These are phyloP conservation scores for Peronospora farinosa DNA, from an alignment of 352 stramenopile species.

Conservation along the genomic window DNA sequence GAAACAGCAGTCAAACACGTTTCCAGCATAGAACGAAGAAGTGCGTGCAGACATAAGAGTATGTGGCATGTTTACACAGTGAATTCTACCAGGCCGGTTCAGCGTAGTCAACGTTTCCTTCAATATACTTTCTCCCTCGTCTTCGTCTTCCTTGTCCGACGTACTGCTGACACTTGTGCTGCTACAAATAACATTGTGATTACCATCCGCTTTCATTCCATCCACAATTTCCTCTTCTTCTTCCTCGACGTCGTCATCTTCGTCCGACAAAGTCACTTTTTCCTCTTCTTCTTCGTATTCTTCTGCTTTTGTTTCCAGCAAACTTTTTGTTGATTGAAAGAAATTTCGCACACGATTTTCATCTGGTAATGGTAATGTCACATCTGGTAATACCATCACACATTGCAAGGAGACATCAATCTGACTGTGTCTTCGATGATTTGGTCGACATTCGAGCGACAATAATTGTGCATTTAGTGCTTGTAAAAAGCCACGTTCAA, in stretches of 20 bases:
- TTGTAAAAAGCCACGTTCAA: slow-evolving; percentile 50
- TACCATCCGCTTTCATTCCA: slow-evolving; percentile 17
- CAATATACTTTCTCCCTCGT: slow-evolving; percentile 17
- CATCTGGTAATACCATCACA: slow-evolving; percentile 75
- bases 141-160: slow-evolving; percentile 33
- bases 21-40: slow-evolving; percentile 37
- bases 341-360: slow-evolving; percentile 40
- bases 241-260: slow-evolving; percentile 18
- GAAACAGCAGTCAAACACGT: slow-evolving; percentile 83
- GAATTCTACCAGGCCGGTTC: slow-evolving; percentile 6
- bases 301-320: slow-evolving; percentile 22
- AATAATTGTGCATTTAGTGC: slow-evolving; percentile 63
- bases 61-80: slow-evolving; percentile 1
- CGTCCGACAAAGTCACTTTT: neutral
- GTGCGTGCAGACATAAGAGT: slow-evolving; percentile 25
- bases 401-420: slow-evolving; percentile 67
- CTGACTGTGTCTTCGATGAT: slow-evolving; percentile 57
- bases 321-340: slow-evolving; percentile 33
- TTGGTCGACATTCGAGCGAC: slow-evolving; percentile 44
- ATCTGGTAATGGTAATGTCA: slow-evolving; percentile 56
- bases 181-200: slow-evolving; percentile 19
- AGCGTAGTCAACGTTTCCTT: slow-evolving; percentile 14
- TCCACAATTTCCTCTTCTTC: slow-evolving; percentile 14
- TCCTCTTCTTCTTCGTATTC: slow-evolving; percentile 11
- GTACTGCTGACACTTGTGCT: slow-evolving; percentile 29